Evolutionary conservation across 2,329 filamentous ascomycete species (phyloP).

Genomic region (Colletotrichum lindemuthianum): DNA sequence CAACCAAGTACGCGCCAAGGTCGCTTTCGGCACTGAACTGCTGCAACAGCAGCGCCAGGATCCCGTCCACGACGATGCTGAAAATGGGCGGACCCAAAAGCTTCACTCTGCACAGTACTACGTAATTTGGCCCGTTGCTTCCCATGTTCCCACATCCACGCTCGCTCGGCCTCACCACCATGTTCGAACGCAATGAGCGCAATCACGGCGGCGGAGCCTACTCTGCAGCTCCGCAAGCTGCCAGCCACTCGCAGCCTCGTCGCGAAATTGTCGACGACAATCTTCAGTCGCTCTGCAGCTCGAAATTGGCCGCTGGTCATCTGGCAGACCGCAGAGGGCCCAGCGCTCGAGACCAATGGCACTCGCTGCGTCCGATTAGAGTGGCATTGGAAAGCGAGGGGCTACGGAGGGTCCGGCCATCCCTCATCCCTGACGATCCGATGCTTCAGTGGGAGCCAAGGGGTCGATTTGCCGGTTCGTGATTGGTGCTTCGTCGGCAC

Average conservation of each 20-base stretch:
- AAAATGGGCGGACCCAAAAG: too few relatives aligned
- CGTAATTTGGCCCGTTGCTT: too few relatives aligned
- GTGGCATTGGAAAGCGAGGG: constrained; percentile 13
- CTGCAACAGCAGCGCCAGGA: too few relatives aligned
- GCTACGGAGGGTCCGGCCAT: constrained; percentile 7
- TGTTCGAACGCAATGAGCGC: background rate
- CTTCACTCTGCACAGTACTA: too few relatives aligned
- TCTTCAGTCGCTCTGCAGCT: constrained; percentile 3
- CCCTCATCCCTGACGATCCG: constrained; percentile 9
- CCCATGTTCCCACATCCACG: too few relatives aligned
- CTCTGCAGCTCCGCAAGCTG: background rate
- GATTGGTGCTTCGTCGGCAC: background rate
- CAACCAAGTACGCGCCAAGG: too few relatives aligned
- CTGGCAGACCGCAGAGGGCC: background rate
- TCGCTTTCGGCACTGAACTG: too few relatives aligned
- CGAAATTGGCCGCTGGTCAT: constrained; percentile 11
- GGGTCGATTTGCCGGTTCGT: background rate
- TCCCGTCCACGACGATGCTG: too few relatives aligned
- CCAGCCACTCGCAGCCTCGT: background rate
- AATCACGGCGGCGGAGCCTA: background rate
- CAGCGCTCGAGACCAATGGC: background rate
- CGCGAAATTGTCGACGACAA: background rate
- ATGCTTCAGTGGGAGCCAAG: constrained; percentile 15
- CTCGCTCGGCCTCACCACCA: too few relatives aligned
- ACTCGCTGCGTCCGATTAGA: constrained; percentile 1